Evolutionary conservation across 2,329 filamentous ascomycete species (phyloP).

Genomic region (Colletotrichum cordylinicola): DNA sequence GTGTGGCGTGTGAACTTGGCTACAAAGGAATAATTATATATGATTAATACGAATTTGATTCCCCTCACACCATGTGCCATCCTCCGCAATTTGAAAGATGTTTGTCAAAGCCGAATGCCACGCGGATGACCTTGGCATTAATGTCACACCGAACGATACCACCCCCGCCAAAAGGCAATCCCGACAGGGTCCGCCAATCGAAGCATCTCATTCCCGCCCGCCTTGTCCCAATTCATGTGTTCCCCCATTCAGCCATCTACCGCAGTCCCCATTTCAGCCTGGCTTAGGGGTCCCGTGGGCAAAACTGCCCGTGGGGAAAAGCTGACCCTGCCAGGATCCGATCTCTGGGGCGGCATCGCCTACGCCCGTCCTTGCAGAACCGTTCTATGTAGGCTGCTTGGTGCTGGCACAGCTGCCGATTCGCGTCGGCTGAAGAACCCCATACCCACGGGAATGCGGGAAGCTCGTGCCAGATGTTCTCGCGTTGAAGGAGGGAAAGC

Average conservation of each 20-base stretch:
- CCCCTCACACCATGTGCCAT: neutral
- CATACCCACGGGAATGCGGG: neutral
- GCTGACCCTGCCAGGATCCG: neutral
- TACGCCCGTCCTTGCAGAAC: neutral
- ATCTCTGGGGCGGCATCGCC: neutral
- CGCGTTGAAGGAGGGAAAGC: neutral
- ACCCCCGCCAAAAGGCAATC: neutral
- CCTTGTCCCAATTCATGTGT: neutral
- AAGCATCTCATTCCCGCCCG: neutral
- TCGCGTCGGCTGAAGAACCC: neutral
- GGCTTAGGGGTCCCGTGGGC: neutral
- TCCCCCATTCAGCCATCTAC: slow-evolving; percentile 7
- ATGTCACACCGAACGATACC: neutral
- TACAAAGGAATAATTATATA: neutral
- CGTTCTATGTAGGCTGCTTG: neutral
- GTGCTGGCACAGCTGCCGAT: neutral
- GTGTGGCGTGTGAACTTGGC: neutral
- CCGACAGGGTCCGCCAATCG: slow-evolving; percentile 7
- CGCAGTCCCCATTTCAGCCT: neutral
- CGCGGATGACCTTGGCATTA: neutral
- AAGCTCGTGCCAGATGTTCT: neutral
- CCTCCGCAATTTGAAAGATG: neutral
- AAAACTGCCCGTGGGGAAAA: neutral
- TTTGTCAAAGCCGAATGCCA: neutral
- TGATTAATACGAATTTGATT: neutral